These are phyloP conservation scores for Plicaturopsis crispa DNA, from an alignment of 768 basidiomycete genomes.

Conservation along the genomic window DNA sequence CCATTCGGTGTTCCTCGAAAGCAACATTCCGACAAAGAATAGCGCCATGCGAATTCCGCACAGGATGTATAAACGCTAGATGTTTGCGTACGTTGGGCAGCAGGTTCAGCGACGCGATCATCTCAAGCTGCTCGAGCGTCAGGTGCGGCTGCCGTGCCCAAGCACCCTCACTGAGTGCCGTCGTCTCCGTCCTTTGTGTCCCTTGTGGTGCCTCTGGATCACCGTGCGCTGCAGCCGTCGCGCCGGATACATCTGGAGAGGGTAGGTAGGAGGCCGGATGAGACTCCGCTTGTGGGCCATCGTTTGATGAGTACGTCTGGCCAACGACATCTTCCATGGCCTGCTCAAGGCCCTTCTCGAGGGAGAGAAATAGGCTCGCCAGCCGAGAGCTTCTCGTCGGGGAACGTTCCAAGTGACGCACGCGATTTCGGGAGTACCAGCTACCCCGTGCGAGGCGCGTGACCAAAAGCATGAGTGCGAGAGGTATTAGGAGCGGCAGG, in stretches of 20 bases:
- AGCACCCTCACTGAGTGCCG: too few species aligned
- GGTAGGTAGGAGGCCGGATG: constrained; percentile 3
- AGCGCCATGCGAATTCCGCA: constrained; percentile 21
- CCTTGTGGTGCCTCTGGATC: too few species aligned
- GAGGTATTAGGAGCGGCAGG: constrained; percentile 21
- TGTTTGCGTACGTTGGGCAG: constrained; percentile 19
- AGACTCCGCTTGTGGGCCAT: too few species aligned
- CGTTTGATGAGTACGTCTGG: too few species aligned
- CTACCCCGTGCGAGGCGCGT: constrained; percentile 17
- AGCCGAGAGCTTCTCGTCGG: too few species aligned
- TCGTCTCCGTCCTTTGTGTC: constrained; percentile 12
- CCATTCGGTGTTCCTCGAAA: constrained; percentile 16
- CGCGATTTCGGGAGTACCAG: constrained; percentile 16
- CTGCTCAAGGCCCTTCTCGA: too few species aligned
- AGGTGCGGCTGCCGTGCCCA: too few species aligned
- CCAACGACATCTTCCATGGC: too few species aligned
- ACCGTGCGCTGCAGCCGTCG: background rate
- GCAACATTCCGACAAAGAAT: constrained; percentile 19
- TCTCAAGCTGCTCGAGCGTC: constrained; percentile 13
- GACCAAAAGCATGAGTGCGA: constrained; percentile 14
- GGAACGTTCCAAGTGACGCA: constrained; percentile 9
- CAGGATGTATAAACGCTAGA: constrained; percentile 17
- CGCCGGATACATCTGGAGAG: constrained; percentile 1
- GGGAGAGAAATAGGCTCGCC: too few species aligned
- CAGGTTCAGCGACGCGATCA: constrained; percentile 16